Base-by-base conservation (phyloP, 2,329 filamentous ascomycete genomes). In the Pyrenophora teres region DNA sequence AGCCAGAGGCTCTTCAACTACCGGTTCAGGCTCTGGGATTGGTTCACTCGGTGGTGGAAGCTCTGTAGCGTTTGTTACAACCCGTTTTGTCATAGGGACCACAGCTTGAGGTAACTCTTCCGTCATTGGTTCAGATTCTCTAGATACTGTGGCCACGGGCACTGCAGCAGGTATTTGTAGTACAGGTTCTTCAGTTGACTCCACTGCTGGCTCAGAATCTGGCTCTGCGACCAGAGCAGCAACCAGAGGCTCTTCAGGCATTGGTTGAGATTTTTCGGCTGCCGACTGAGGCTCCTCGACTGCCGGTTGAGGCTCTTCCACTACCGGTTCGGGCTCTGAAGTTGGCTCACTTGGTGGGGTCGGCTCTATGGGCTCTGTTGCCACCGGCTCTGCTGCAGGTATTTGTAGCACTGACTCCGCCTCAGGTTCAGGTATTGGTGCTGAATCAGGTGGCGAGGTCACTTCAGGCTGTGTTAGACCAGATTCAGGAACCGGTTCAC, bases 121-220 rank as follows among this genome's bases (percentile, higher is more conserved):
- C 13, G 42, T 32, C n/a, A 31, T 25, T 42, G 21, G 38, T 18
- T 19, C 39, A 3, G 50, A 27, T 21, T 27, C 40, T 16, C 21
- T 19, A 18, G 46, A 41, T 45, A 40, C 43, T 23, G 18, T 39
- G 21, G 48, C 46, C 10, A n/a, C 50, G 19, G 40, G 18, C n/a
- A 7, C 32, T 15, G 10, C 36, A 31, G 36, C 35, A 3, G 40
- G 25, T 32, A 9, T 21, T 18, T 30, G 8, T 19, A 19, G 10
- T 15, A 19, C 23, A 8, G 37, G 19, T 39, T 41, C 39, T 23
- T 30, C 30, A n/a, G 15, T 10, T 42, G 39, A 32, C 15, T 16
- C 30, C 6, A 21, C 30, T 16, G 30, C 25, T 37, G 45, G 12
- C 37, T 43, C 40, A 9, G 37, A 18, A 6, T 25, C 36, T 15